A percentile compares a stretch with the other conserved stretches of the same genome.
Evolutionary conservation across 2,329 filamentous ascomycete genomes (phyloP).

Genomic region (Exutisphaerella laricina): DNA sequence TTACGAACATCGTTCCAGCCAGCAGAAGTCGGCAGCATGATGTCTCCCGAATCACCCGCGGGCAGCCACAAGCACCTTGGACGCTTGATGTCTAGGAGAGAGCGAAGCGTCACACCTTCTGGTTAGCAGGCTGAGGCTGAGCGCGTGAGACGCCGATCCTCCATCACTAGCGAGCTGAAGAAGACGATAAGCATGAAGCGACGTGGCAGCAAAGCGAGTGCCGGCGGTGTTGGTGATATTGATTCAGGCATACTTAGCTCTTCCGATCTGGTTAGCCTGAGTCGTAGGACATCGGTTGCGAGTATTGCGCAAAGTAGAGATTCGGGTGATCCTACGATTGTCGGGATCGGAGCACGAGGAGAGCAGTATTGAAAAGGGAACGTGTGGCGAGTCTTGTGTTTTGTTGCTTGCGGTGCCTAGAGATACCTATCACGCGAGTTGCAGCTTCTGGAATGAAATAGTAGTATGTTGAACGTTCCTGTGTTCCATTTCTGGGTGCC

Average conservation of each 20-base stretch:
- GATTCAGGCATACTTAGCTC: too few relatives aligned
- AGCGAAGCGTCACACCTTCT: constrained; percentile 31
- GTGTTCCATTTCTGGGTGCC: too few relatives aligned
- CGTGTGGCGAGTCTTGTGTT: too few relatives aligned
- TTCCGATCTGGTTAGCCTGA: too few relatives aligned
- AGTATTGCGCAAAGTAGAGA: constrained; percentile 2
- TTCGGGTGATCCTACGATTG: background rate
- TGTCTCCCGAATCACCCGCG: constrained; percentile 15
- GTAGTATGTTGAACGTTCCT: too few relatives aligned
- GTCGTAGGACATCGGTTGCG: background rate
- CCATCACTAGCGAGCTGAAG: background rate
- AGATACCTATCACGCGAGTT: constrained; percentile 9
- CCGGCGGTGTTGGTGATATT: background rate
- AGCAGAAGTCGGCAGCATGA: constrained; percentile 22
- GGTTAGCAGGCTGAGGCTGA: constrained; percentile 16
- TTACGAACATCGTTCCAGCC: constrained; percentile 28
- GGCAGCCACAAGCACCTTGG: constrained; percentile 24
- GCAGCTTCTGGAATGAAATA: too few relatives aligned
- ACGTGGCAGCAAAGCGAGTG: constrained; percentile 1
- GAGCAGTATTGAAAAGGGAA: background rate
- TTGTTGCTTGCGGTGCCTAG: constrained; percentile 1
- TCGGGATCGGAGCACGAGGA: background rate
- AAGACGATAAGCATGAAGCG: background rate
- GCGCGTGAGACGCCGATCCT: background rate
- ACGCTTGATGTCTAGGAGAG: constrained; percentile 24